A percentile compares a stretch with the other conserved stretches of the same genome.
Conservation (phyloP, 352 stramenopile genomes). For the Globisporangium spinosum region DNA sequence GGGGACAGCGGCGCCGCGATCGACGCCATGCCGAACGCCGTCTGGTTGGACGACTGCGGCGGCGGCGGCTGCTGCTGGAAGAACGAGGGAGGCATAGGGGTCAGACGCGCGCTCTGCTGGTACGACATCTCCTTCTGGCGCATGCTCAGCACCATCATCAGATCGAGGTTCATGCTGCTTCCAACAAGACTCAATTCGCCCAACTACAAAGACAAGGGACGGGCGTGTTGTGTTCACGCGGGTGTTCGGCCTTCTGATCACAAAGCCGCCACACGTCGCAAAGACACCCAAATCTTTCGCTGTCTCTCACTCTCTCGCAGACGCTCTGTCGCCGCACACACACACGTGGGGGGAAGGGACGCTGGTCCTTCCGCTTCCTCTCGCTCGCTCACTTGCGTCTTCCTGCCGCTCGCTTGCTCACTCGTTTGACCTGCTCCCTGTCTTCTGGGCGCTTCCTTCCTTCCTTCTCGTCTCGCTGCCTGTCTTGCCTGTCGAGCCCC, state of each 20-base stretch:
- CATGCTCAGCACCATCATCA: conserved; percentile 82
- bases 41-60: not conserved
- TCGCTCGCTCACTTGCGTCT: conserved; percentile 3
- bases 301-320: not conserved
- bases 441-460: conserved; percentile 2
- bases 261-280: not conserved
- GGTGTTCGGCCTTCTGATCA: conserved; percentile 1
- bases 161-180: conserved; percentile 32
- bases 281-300: conserved; percentile 4
- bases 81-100: conserved; percentile 21
- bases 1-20: conserved; percentile 29
- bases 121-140: conserved; percentile 81
- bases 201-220: not conserved
- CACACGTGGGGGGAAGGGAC: not conserved
- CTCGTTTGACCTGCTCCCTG: not conserved
- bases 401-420: conserved; percentile 2
- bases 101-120: conserved; percentile 49
- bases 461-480: not conserved
- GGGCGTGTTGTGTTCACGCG: not conserved
- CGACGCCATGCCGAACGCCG: conserved; percentile 13
- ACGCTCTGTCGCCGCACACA: not conserved
- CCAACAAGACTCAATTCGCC: not conserved
- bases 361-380: not conserved
- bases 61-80: conserved; percentile 4
- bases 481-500: conserved; percentile 10